Percentiles rank a stretch among this genome's conserved stretches.
phyloP scores from a whole-genome alignment of 2,329 filamentous ascomycete genomes.

The Ascochyta rabiei region DNA sequence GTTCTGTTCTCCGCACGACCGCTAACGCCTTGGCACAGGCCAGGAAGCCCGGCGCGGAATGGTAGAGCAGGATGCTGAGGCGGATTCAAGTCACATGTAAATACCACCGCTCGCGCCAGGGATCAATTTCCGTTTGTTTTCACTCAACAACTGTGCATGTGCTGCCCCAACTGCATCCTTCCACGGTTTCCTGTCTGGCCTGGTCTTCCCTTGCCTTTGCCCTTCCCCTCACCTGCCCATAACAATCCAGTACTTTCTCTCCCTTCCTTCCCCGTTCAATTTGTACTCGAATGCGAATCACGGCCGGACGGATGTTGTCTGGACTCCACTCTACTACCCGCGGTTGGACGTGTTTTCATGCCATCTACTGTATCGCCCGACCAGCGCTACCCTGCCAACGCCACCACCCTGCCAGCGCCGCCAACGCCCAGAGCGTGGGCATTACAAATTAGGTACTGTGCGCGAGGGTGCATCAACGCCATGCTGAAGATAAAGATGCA shows the following conservation, averaged over 20 bases:
- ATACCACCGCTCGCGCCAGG: conserved; percentile 10
- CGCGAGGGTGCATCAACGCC: background rate
- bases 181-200: too few species aligned
- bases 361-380: background rate
- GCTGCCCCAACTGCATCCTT: too few species aligned
- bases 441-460: conserved; percentile 6
- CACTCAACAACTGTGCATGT: too few species aligned
- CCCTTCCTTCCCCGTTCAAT: too few species aligned
- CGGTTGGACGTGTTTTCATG: background rate
- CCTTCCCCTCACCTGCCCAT: too few species aligned
- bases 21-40: conserved; percentile 23
- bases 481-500: conserved; percentile 5
- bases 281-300: too few species aligned
- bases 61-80: conserved; percentile 16
- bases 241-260: too few species aligned
- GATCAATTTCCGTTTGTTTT: conserved; percentile 1
- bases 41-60: conserved; percentile 29
- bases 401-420: background rate
- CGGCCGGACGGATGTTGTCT: too few species aligned
- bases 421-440: background rate
- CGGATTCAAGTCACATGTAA: conserved; percentile 10
- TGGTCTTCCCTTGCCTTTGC: too few species aligned
- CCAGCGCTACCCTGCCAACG: background rate
- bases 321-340: too few species aligned
- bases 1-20: too few species aligned